phyloP scores from a whole-genome alignment of 768 basidiomycete species.

The Kwoniella sp. region DNA sequence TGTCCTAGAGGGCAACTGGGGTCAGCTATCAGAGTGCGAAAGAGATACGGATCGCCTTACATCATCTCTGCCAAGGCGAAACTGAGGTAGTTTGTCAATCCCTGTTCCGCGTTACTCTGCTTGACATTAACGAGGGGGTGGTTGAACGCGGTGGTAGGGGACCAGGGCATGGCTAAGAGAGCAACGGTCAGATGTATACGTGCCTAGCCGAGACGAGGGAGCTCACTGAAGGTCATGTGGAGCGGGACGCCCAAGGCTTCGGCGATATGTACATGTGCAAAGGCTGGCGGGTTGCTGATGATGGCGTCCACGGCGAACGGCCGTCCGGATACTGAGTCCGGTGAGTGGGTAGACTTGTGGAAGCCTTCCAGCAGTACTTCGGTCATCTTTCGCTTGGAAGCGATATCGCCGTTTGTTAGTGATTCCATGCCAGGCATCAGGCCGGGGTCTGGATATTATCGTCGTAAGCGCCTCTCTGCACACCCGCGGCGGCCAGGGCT shows the following conservation, averaged over 20 bases:
- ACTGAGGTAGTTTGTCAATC: conserved; percentile 60
- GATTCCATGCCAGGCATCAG: conserved; percentile 61
- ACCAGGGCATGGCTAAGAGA: conserved; percentile 65
- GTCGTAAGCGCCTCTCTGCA: not conserved
- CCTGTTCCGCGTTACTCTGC: conserved; percentile 56
- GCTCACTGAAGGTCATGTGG: conserved; percentile 57
- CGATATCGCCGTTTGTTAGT: conserved; percentile 61
- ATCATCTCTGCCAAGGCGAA: conserved; percentile 62
- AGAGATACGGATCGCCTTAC: conserved; percentile 34
- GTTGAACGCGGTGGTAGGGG: conserved; percentile 58
- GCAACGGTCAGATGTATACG: conserved; percentile 2
- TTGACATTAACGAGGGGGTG: conserved; percentile 64
- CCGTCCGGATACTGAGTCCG: conserved; percentile 54
- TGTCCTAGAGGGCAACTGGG: not conserved
- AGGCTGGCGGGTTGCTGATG: conserved; percentile 65
- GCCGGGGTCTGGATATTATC: conserved; percentile 59
- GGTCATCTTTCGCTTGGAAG: conserved; percentile 60
- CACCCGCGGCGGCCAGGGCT: too few relatives aligned
- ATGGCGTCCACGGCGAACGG: conserved; percentile 63
- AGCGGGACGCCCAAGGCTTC: conserved; percentile 62
- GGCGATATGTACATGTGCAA: conserved; percentile 64
- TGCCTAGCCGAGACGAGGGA: not conserved
- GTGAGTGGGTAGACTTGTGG: conserved; percentile 57
- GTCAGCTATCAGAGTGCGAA: not conserved
- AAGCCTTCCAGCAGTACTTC: conserved; percentile 62